phyloP scores from a whole-genome alignment of 495 filamentous ascomycete genomes.

The Penicillium diatomitis region DNA sequence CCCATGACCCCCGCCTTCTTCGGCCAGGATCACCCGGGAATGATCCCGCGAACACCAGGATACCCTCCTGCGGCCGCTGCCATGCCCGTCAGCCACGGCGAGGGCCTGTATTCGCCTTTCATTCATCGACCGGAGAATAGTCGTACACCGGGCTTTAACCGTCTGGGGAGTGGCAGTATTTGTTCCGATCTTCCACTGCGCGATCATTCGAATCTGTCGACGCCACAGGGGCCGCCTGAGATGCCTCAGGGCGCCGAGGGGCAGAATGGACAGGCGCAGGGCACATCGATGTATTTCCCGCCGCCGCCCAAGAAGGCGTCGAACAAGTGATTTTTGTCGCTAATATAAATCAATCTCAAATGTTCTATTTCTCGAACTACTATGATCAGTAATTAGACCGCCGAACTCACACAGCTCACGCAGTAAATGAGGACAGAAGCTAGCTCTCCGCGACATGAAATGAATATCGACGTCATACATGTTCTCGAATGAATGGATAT shows the following conservation, averaged over 20 bases:
- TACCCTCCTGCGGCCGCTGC: conserved; percentile 16
- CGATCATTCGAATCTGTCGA: conserved; percentile 16
- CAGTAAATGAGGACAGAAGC: too few species aligned
- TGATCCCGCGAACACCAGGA: conserved; percentile 20
- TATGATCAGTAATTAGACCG: too few species aligned
- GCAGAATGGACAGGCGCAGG: conserved; percentile 1
- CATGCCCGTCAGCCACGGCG: conserved; percentile 9
- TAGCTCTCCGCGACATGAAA: too few species aligned
- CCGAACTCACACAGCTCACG: too few species aligned
- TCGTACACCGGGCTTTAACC: conserved; percentile 36
- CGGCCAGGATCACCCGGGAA: conserved; percentile 1
- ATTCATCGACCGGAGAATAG: conserved; percentile 14
- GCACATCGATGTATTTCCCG: conserved; percentile 32
- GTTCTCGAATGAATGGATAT: too few species aligned
- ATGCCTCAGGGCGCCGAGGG: conserved; percentile 15
- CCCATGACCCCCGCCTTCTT: conserved; percentile 22
- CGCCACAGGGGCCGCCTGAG: conserved; percentile 14
- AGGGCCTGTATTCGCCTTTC: conserved; percentile 19
- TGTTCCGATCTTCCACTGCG: conserved; percentile 37
- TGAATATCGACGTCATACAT: too few species aligned
- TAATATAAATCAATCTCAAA: too few species aligned
- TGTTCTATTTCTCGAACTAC: too few species aligned
- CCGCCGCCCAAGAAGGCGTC: conserved; percentile 34
- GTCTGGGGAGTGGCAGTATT: conserved; percentile 15
- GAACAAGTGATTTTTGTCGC: conserved; percentile 9